Percentiles rank a stretch among this genome's conserved stretches.
Evolutionary conservation across 179 eudicot genomes (phyloP).

Genomic region (Vitellaria paradoxa): DNA sequence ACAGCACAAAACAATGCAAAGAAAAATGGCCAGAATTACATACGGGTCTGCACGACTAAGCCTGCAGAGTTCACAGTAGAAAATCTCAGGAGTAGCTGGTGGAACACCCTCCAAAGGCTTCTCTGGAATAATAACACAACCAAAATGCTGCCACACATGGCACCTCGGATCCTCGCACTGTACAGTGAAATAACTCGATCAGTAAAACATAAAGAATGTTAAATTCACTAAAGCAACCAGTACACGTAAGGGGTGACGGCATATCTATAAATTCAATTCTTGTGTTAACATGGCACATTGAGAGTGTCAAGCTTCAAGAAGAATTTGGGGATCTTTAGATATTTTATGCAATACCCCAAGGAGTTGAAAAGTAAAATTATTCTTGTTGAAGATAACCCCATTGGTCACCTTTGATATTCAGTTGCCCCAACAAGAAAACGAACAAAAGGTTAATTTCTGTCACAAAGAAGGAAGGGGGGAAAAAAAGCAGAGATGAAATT

Average conservation of each 20-base stretch:
- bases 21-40: slow-evolving; percentile 27
- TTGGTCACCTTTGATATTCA: too few species aligned
- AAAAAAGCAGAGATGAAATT: too few species aligned
- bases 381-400: too few species aligned
- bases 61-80: slow-evolving; percentile 94
- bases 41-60: slow-evolving; percentile 96
- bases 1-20: slow-evolving; percentile 6
- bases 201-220: too few species aligned
- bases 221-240: too few species aligned
- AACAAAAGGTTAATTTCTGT: not conserved
- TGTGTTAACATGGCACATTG: not conserved
- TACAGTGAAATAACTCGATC: slow-evolving; percentile 14
- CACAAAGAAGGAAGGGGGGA: too few species aligned
- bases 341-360: too few species aligned
- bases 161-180: slow-evolving; percentile 94
- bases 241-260: not conserved
- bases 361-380: too few species aligned
- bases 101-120: slow-evolving; percentile 69
- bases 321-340: too few species aligned
- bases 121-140: slow-evolving; percentile 85
- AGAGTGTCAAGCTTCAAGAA: not conserved
- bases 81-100: slow-evolving; percentile 54
- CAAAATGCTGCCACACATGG: slow-evolving; percentile 85
- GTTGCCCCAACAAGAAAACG: not conserved
- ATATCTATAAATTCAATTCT: too few species aligned